phyloP scores from a whole-genome alignment of 345 rosid species.

The Diplotaxis tenuifolia region DNA sequence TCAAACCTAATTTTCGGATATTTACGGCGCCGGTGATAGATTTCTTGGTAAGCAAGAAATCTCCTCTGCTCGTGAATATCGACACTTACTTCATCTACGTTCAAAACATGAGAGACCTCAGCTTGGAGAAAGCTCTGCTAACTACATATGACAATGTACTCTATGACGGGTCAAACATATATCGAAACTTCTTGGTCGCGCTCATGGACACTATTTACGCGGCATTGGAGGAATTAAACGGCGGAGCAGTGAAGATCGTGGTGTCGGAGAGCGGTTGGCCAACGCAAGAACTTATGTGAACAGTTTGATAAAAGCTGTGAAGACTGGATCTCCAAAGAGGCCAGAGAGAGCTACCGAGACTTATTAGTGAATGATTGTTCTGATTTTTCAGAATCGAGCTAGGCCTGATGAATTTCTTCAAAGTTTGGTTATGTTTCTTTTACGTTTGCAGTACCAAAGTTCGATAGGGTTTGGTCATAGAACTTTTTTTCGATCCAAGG shows the following conservation, averaged over 20 bases:
- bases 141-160: not conserved
- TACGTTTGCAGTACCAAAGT: too few species aligned
- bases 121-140: conserved; percentile 51
- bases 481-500: too few species aligned
- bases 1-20: too few species aligned
- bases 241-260: conserved; percentile 37
- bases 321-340: conserved; percentile 39
- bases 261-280: conserved; percentile 52
- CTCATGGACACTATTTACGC: conserved; percentile 20
- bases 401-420: conserved; percentile 45
- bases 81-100: conserved; percentile 45
- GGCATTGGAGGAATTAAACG: conserved; percentile 39
- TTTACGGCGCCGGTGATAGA: conserved; percentile 39
- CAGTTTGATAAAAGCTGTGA: conserved; percentile 43
- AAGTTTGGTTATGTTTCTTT: conserved; percentile 47
- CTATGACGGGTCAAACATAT: too few species aligned
- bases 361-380: conserved; percentile 45
- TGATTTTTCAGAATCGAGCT: too few species aligned
- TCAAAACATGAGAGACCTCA: not conserved
- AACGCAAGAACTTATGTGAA: conserved; percentile 25
- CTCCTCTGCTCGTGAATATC: conserved; percentile 45
- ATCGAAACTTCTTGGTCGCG: conserved; percentile 35
- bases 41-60: conserved; percentile 40
- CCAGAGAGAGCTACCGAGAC: conserved; percentile 53
- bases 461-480: too few species aligned